Base-by-base conservation (phyloP, 2,329 filamentous ascomycete species). In the Aspergillus ibericus region DNA sequence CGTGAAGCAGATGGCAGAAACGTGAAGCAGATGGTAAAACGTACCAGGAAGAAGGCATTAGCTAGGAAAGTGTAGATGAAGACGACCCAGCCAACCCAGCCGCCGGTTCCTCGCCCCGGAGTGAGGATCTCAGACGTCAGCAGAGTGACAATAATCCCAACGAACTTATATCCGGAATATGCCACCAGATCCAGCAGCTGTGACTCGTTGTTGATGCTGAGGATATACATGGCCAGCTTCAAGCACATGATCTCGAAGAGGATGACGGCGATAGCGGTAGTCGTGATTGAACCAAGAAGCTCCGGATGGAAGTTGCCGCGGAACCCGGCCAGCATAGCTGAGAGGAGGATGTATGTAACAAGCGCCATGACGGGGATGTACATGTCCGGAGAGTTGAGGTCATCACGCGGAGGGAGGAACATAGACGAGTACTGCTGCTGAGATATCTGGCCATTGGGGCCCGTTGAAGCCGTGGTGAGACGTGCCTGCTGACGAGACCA, bases 281-380 rank as follows among this genome's bases (percentile, higher is more conserved):
- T 91, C 16, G 93, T 93, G 12, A 92, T 96, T 69, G 91, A 90
- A 20, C 93, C 93, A 18, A 99, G 84, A 25, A 99, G 83, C 74
- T 98, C 93, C 1, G 96, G 96, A 71, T 96, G 89, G 80, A 99
- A 99, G 64, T 92, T 87, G 27, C 95, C 93, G 53, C 91, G 85
- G 46, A 99, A 83, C 44, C 95, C 95, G 8, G 93, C 93, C 56
- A 99, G 83, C 42, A 98, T 83, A 0, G 93, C 95, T 5, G 91
- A 96, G 10, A 99, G 85, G 34, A 99, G 88, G 64, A 99, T 96
- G 77, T 99, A 99, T 22, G 95, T 99, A 48, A 98, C 92, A 54
- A 99, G 82, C 1, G 95, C 93, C 95, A 99, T 99, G 70, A 96
- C 89, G 59, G 93, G 93, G 69, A 99, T 99, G 80, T 99, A 99